Evolutionary conservation across 768 basidiomycete species (phyloP), one percentile per base, ranked within the genome.

Genomic region (Roridomyces roridus): DNA sequence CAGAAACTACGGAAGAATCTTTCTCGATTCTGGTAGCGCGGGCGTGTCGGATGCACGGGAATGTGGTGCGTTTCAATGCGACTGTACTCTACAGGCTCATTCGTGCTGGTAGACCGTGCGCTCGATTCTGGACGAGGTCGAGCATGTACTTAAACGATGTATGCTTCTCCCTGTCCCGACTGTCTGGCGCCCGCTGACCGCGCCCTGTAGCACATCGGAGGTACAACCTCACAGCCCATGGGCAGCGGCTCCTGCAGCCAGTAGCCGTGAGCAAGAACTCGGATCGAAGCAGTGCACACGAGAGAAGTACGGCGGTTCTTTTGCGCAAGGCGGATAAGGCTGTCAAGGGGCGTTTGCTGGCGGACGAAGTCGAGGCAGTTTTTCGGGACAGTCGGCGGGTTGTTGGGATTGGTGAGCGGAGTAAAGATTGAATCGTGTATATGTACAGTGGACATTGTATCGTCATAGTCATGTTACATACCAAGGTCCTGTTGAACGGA

Each of bases 321-420:
- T 17, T 29, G 6, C 47, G 46, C 31, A 56, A 56, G 34, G 36
- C 46, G 7, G 54, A 56, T 28, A 56, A 47, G 46, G 46, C 46
- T 43, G 45, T 34, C 9, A 25, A 42, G 40, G 46, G 46, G 5
- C 37, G 39, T 29, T 40, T 39, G 24, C 47, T 56, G 12, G 54
- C 46, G 17, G 20, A 42, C 20, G 54, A 56, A 10, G 46, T 48
- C 40, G 46, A 56, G 45, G 31, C 18, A 18, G 31, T 56, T 40
- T 34, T 56, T 5, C 46, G 41, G 21, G 54, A 56, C 25, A 34
- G 40, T 29, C 39, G 40, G 3, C 41, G 37, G 18, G 54, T 31
- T 25, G 24, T 56, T 11, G 46, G 54, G 2, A 36, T 56, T 26
- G n/a, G 6, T 24, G 40, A 20, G 14, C 8, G n/a, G n/a, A n/a